Conservation (phyloP, 768 basidiomycete genomes). For the Tulasnella sp. region DNA sequence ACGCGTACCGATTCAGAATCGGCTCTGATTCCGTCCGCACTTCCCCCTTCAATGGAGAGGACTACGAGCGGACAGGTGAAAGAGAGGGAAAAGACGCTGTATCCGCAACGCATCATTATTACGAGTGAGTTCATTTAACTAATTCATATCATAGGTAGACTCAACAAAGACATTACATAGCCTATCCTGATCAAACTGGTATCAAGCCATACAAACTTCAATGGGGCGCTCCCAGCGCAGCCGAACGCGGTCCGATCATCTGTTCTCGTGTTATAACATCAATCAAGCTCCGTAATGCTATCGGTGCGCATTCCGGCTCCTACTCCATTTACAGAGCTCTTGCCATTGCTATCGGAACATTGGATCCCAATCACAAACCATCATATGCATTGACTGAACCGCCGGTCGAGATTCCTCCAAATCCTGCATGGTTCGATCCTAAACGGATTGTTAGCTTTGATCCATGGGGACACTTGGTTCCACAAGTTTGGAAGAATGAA, state of each 20-base stretch:
- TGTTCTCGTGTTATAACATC: constrained; percentile 72
- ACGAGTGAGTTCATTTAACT: constrained; percentile 46
- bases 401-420: constrained; percentile 62
- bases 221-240: constrained; percentile 64
- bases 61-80: constrained; percentile 22
- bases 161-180: constrained; percentile 21
- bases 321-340: constrained; percentile 93
- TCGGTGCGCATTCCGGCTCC: constrained; percentile 86
- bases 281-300: constrained; percentile 83
- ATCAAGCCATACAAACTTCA: constrained; percentile 63
- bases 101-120: constrained; percentile 70
- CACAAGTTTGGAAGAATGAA: constrained; percentile 50
- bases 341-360: constrained; percentile 78
- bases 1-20: constrained; percentile 5
- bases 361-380: constrained; percentile 66
- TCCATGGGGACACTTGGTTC: constrained; percentile 84
- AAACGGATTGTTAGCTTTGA: constrained; percentile 84
- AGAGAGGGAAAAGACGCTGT: constrained; percentile 60
- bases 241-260: constrained; percentile 70
- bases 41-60: not conserved
- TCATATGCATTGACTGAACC: constrained; percentile 77
- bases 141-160: not conserved
- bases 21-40: constrained; percentile 12
- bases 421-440: constrained; percentile 63
- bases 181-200: constrained; percentile 89